Percentiles rank a stretch among this genome's conserved stretches.
Evolutionary conservation across 331 rosid species (phyloP).

Genomic region (Dryas integrifolia): DNA sequence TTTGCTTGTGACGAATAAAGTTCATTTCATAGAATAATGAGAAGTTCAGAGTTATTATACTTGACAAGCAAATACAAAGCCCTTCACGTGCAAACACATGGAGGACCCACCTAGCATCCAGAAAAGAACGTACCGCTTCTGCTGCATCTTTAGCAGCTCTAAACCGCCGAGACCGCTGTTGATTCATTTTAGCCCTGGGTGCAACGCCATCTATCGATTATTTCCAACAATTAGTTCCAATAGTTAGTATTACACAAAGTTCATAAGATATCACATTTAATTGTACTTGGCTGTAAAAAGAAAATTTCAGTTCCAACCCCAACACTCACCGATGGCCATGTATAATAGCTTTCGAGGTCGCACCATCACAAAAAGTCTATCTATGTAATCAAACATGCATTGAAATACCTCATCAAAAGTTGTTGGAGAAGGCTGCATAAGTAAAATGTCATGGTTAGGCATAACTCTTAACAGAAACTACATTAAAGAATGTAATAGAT

Average conservation of each 20-base stretch:
- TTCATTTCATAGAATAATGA: neutral
- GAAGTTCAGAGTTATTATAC: neutral
- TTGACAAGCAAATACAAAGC: conserved; percentile 3
- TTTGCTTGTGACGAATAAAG: neutral
- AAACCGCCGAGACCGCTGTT: conserved; percentile 91
- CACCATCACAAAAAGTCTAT: conserved; percentile 81
- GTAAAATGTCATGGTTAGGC: neutral
- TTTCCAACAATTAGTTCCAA: neutral
- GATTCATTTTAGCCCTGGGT: conserved; percentile 99
- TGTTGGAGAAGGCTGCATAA: conserved; percentile 82
- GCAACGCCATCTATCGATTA: conserved; percentile 87
- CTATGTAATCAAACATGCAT: conserved; percentile 95
- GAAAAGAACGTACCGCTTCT: conserved; percentile 68
- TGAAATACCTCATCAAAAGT: conserved; percentile 80
- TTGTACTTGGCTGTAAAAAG: neutral
- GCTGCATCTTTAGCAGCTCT: conserved; percentile 93
- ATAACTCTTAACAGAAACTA: neutral
- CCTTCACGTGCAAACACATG: conserved; percentile 24
- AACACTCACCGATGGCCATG: conserved; percentile 94
- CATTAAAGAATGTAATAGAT: neutral
- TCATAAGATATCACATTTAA: neutral
- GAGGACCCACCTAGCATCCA: conserved; percentile 33
- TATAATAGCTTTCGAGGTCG: conserved; percentile 90
- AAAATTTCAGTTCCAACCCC: conserved; percentile 5
- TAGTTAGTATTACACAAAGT: conserved; percentile 20